Percentiles rank a stretch among this genome's conserved stretches.
phyloP scores from a whole-genome alignment of 169 alveolate species.

The Plasmodium inui region DNA sequence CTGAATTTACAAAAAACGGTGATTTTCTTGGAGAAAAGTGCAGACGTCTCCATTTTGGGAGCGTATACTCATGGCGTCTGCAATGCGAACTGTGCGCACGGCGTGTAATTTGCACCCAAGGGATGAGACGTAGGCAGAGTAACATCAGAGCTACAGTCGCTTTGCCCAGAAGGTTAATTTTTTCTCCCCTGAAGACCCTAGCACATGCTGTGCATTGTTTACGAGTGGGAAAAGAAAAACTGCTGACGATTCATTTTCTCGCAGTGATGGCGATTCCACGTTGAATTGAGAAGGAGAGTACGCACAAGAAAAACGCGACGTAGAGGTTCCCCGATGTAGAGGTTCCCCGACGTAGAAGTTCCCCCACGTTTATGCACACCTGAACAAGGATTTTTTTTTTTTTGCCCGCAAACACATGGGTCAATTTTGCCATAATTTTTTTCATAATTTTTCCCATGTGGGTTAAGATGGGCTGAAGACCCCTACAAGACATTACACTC shows the following conservation, averaged over 20 bases:
- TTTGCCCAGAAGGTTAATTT: neutral
- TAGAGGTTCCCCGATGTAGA: neutral
- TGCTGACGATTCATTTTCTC: neutral
- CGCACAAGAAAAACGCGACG: neutral
- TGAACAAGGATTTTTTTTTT: neutral
- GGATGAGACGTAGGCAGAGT: neutral
- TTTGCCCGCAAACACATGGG: neutral
- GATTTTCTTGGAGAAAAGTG: conserved; percentile 11
- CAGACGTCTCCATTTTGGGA: neutral
- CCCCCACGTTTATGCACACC: neutral
- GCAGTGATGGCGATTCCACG: neutral
- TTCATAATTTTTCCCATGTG: neutral
- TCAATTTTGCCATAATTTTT: neutral
- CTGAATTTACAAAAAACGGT: conserved; percentile 31
- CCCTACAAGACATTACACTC: neutral
- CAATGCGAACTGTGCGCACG: neutral
- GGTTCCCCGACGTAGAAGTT: neutral
- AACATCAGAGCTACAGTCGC: neutral
- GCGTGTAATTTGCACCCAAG: neutral
- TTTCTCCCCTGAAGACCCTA: neutral
- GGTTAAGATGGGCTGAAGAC: neutral
- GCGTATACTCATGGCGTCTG: neutral
- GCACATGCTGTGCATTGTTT: neutral
- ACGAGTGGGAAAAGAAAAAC: neutral
- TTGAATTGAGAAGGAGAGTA: neutral